phyloP scores from a whole-genome alignment of 768 basidiomycete species.

The Dioszegia hungarica region DNA sequence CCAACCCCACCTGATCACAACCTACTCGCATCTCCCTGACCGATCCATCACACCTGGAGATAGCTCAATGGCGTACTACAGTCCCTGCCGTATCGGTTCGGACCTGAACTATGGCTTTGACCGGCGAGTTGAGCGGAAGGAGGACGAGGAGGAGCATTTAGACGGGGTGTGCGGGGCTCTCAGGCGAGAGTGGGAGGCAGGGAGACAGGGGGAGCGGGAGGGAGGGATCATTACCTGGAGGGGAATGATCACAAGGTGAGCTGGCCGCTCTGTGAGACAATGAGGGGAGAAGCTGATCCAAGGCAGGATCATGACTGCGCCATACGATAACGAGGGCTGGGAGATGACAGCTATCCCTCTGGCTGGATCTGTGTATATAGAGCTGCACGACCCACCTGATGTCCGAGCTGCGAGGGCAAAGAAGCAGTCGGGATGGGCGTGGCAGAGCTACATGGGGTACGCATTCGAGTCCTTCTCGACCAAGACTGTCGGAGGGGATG shows the following conservation, averaged over 20 bases:
- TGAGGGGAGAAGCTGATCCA: background rate
- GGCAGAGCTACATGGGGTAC: constrained; percentile 44
- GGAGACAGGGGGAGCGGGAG: constrained; percentile 19
- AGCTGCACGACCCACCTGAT: constrained; percentile 41
- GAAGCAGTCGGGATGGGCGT: constrained; percentile 31
- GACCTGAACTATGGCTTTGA: constrained; percentile 47
- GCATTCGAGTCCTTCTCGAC: constrained; percentile 48
- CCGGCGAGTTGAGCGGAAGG: constrained; percentile 36
- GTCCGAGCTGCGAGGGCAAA: constrained; percentile 16
- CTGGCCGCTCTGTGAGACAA: background rate
- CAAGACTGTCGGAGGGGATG: background rate
- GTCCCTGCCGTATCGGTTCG: constrained; percentile 32
- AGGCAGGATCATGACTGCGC: constrained; percentile 45
- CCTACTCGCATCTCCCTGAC: constrained; percentile 46
- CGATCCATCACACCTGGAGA: constrained; percentile 34
- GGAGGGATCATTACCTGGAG: constrained; percentile 48
- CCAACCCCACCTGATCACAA: constrained; percentile 36
- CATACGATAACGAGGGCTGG: constrained; percentile 47
- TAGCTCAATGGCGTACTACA: constrained; percentile 40
- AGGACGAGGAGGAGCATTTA: constrained; percentile 41
- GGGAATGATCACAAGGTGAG: constrained; percentile 48
- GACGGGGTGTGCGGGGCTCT: constrained; percentile 45
- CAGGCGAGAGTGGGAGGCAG: constrained; percentile 8
- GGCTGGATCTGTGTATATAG: constrained; percentile 46
- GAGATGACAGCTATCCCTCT: constrained; percentile 46